Base-by-base conservation (phyloP, 176 grass and related monocot genomes). In the Metroxylon sagu region DNA sequence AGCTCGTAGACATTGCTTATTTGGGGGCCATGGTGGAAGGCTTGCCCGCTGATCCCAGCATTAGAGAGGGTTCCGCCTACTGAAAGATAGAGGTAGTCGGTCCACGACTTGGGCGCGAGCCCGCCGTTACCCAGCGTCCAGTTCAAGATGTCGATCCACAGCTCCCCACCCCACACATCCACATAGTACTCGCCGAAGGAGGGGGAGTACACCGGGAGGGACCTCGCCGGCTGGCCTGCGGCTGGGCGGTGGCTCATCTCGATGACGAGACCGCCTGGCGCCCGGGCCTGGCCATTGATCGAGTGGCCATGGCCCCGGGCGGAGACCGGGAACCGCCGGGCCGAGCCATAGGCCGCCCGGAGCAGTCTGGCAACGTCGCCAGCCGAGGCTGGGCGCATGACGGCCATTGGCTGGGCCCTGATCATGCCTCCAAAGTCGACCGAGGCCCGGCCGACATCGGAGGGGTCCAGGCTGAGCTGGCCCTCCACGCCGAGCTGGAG, bases 241-340 rank as follows among this genome's bases (percentile, higher is more conserved):
- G 35, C 68, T 60, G 31, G 61, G 26, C 76, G 64, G 39, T 74
- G 76, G 79, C 76, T 85, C 87, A 97, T 97, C 64, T 83, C 87
- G 53, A 91, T 68, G 0, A 91, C 87, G 15, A 97, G 81, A 0
- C 93, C 93, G n/a, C 79, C 84, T 26, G 87, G 58, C 18, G 57
- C 87, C 62, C 62, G 72, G 17, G 93, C 87, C 73, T 97, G 93
- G 43, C 93, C 93, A 61, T 85, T 77, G 78, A 87, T 88, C 23
- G 87, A 91, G 61, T 97, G 93, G 0, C 93, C 87, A 51, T 87
- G 84, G 1, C 93, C 93, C 0, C 87, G 72, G 18, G 87, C 87
- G 0, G 87, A 97, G 30, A 97, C 51, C 50, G 76, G 72, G 76
- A 91, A 58, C 25, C 74, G 72, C 15, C 64, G 7, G 18, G 50